Evolutionary conservation across 2,329 filamentous ascomycete species (phyloP).

Genomic region (Botryotinia narcissicola): DNA sequence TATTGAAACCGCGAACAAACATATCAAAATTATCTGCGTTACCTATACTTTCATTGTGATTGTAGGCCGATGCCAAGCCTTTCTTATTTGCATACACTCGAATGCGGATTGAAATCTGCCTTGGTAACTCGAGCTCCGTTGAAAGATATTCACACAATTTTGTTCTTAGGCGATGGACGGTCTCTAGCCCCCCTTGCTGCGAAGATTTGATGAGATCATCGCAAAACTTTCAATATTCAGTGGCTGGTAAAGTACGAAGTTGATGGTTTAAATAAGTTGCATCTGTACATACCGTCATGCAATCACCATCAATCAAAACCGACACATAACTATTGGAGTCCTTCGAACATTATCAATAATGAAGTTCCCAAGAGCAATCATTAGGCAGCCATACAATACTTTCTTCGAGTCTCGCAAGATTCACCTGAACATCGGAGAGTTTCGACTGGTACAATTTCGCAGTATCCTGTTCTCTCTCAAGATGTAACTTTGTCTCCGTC

Average conservation of each 20-base stretch:
- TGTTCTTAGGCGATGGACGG: neutral
- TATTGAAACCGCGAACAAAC: slow-evolving; percentile 44
- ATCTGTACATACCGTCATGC: slow-evolving; percentile 39
- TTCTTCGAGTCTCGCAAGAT: slow-evolving; percentile 4
- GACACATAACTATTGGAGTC: slow-evolving; percentile 35
- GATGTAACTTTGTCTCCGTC: slow-evolving; percentile 20
- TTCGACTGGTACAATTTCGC: slow-evolving; percentile 20
- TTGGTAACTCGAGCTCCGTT: slow-evolving; percentile 20
- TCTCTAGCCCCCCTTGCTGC: neutral
- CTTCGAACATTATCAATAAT: slow-evolving; percentile 6
- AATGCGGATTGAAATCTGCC: slow-evolving; percentile 37
- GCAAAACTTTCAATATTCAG: neutral
- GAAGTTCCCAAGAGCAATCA: neutral
- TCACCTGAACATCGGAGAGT: neutral
- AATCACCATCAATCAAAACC: slow-evolving; percentile 43
- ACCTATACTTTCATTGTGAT: slow-evolving; percentile 33
- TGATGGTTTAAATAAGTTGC: neutral
- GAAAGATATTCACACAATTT: slow-evolving; percentile 19
- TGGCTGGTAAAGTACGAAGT: neutral
- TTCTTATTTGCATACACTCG: slow-evolving; percentile 43
- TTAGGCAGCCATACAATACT: neutral
- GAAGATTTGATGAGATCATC: slow-evolving; percentile 1
- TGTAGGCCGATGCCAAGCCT: slow-evolving; percentile 41
- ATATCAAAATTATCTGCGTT: slow-evolving; percentile 33
- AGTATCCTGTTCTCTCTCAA: slow-evolving; percentile 22